Evolutionary conservation across 2,329 filamentous ascomycete genomes (phyloP).

Genomic region (Pseudogymnoascus sp.): DNA sequence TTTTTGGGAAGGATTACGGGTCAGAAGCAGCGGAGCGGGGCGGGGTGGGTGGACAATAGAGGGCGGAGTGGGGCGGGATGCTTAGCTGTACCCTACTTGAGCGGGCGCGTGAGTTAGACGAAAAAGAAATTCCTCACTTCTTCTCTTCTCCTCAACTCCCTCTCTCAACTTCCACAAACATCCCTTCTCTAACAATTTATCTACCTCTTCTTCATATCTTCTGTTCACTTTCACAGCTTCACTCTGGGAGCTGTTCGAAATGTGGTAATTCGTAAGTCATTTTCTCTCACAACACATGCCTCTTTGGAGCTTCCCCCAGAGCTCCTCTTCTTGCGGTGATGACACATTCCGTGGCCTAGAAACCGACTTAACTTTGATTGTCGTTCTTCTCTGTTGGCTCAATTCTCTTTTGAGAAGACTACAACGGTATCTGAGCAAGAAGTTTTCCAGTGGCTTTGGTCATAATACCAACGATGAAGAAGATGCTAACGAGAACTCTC

Average conservation of each 20-base stretch:
- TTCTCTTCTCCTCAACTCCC: neutral
- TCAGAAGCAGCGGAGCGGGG: neutral
- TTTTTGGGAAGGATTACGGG: neutral
- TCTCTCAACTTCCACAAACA: constrained; percentile 9
- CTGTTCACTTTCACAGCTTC: neutral
- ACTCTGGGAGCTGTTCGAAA: neutral
- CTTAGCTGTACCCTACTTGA: neutral
- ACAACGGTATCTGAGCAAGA: constrained; percentile 91
- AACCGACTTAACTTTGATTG: constrained; percentile 37
- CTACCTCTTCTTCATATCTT: neutral
- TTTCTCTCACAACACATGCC: neutral
- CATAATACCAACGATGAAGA: constrained; percentile 17
- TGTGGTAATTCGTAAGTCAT: constrained; percentile 3
- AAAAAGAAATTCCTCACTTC: constrained; percentile 8
- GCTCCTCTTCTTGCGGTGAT: constrained; percentile 43
- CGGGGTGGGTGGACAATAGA: neutral
- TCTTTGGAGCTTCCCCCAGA: neutral
- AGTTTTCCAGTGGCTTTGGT: constrained; percentile 11
- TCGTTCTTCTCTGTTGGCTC: constrained; percentile 57
- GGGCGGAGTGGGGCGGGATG: neutral
- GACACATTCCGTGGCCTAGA: constrained; percentile 55
- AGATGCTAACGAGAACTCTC: constrained; percentile 17
- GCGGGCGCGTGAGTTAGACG: neutral
- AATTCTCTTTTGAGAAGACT: constrained; percentile 63
- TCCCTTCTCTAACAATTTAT: neutral